phyloP scores from a whole-genome alignment of 768 basidiomycete genomes.

The Omphalotus guepiniiformis region DNA sequence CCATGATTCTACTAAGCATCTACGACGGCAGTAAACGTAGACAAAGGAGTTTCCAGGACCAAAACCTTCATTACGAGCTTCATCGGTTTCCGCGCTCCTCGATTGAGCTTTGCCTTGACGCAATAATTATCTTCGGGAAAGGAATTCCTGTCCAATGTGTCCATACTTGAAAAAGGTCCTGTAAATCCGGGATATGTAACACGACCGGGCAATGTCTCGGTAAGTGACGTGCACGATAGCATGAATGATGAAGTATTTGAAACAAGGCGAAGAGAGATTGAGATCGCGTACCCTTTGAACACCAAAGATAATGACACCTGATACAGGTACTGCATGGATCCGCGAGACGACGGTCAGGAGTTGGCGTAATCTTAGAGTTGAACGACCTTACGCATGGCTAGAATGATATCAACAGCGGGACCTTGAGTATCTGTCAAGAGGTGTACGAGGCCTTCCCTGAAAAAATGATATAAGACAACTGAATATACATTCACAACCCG shows the following conservation, averaged over 20 bases:
- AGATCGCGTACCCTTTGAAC: slow-evolving; percentile 8
- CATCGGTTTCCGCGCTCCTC: no score
- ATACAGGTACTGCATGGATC: slow-evolving; percentile 7
- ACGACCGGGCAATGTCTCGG: no score
- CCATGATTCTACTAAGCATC: no score
- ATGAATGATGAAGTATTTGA: background rate
- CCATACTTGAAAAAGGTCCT: slow-evolving; percentile 8
- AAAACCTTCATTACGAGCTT: no score
- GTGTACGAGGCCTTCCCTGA: slow-evolving; percentile 8
- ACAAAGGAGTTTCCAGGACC: no score
- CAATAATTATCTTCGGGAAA: no score
- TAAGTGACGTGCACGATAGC: no score
- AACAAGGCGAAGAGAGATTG: background rate
- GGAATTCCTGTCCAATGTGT: background rate
- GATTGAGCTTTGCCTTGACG: no score
- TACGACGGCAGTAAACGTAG: no score
- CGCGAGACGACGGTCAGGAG: background rate
- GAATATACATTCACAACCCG: background rate
- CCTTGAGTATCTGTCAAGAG: background rate
- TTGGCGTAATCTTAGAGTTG: background rate
- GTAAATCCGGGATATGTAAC: background rate
- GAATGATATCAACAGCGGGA: slow-evolving; percentile 8
- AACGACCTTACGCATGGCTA: slow-evolving; percentile 6
- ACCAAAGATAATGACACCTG: slow-evolving; percentile 10
- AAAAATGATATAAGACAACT: background rate